Base-by-base conservation (phyloP, 2,329 filamentous ascomycete genomes). In the Colletotrichum liaoningense region DNA sequence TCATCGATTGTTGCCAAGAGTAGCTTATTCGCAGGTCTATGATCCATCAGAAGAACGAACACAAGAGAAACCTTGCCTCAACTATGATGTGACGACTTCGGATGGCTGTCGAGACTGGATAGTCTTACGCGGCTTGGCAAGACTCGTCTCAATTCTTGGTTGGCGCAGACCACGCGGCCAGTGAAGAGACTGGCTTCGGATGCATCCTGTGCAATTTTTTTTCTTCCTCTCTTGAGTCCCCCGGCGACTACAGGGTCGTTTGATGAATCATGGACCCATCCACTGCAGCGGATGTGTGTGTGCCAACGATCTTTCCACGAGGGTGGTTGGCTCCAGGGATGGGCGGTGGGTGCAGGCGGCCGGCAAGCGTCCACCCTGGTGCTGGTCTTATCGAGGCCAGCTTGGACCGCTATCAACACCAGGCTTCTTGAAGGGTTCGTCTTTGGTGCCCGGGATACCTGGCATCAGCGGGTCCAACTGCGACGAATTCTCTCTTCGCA, bases 221-320 rank as follows among this genome's bases (percentile, higher is more conserved):
- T 57, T 54, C 66, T 63, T 55, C 64, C 26, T 12, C 38, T 35
- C n/a, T 14, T 42, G 11, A 35, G 33, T 35, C 11, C 11, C 33
- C 33, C 11, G 2, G n/a, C 22, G 22, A 26, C 19, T 49, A 22
- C 26, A 33, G 46, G 56, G 52, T n/a, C 60, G 55, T 70, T 56
- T 62, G 67, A 70, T 73, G 55, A 64, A 73, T 73, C 70, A 73
- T 65, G 67, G 70, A 64, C 49, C 55, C 67, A 26, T 65, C 26
- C 33, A 56, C 66, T 55, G n/a, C 59, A 59, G 26, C 60, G 58
- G 69, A 42, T n/a, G 70, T 65, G 54, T 58, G 35, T 70, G 60
- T 67, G 26, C 67, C 70, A 73, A 70, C 66, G 54, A 64, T 73
- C 30, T 64, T 69, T 69, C 67, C 70, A 70, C 67, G 70, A 57